A percentile compares a stretch with the other conserved stretches of the same genome.
Conservation (phyloP, 495 filamentous ascomycete species). For the Extremus antarcticus region DNA sequence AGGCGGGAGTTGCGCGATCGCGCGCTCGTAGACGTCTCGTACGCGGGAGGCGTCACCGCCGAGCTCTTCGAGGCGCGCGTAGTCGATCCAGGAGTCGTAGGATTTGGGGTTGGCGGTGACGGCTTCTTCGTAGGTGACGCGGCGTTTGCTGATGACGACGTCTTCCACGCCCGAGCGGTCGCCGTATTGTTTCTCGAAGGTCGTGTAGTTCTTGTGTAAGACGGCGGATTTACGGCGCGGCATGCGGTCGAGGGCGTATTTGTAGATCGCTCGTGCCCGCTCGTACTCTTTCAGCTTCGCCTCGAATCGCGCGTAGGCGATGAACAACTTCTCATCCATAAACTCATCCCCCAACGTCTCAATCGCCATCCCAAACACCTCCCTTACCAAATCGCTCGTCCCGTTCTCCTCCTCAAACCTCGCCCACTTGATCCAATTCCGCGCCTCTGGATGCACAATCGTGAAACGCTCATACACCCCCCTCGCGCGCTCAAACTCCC, state of each 20-base stretch:
- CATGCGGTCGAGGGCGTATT: constrained; percentile 86
- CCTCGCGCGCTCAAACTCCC: constrained; percentile 74
- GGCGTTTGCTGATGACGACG: constrained; percentile 83
- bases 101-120: constrained; percentile 82
- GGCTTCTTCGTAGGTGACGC: constrained; percentile 90
- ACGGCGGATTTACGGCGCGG: constrained; percentile 74
- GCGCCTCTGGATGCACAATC: constrained; percentile 84
- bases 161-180: constrained; percentile 91
- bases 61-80: constrained; percentile 78
- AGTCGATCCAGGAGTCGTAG: constrained; percentile 96
- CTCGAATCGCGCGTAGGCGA: constrained; percentile 85
- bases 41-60: constrained; percentile 65
- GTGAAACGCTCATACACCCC: constrained; percentile 85
- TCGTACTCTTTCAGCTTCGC: constrained; percentile 91
- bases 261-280: constrained; percentile 91
- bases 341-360: constrained; percentile 90
- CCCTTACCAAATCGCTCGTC: constrained; percentile 78
- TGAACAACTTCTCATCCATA: constrained; percentile 91
- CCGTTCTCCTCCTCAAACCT: constrained; percentile 94
- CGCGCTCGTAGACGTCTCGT: constrained; percentile 87
- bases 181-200: constrained; percentile 96
- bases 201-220: constrained; percentile 87
- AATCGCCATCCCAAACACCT: constrained; percentile 82
- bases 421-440: constrained; percentile 98
- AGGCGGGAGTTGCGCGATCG: constrained; percentile 90